Evolutionary conservation across 352 stramenopile genomes (phyloP), one percentile per base, ranked within the genome.

Genomic region (Globisporangium paroecandrum): DNA sequence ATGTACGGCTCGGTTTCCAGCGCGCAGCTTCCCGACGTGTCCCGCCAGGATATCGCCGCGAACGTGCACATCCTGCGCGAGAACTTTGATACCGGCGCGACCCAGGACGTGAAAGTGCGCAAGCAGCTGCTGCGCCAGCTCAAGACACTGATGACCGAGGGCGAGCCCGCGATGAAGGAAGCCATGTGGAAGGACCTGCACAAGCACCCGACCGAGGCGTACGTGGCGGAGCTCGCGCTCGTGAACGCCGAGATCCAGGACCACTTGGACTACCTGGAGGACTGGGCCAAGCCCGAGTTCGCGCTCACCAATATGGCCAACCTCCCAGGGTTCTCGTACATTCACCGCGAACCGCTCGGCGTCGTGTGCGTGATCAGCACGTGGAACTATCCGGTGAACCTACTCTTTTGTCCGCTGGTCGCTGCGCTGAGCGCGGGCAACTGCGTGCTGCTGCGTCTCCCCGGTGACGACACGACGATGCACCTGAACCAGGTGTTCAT

Each of bases 331-430:
- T 36, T 76, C 13, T 85, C 77, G 69, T 92, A 91, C 65, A 70
- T 96, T 13, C 58, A 78, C 18, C 70, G 69, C 13, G 87, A 95
- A 49, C 87, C 89, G 12, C 75, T 96, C 22, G 90, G 93, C 41
- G 87, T 97, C 38, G 89, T 95, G 8, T 96, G 89, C 34, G 70
- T 98, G 77, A 95, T 98, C 12, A 79, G 85, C 41, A 93, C 89
- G 71, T 98, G 91, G 88, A 98, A 98, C 73, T 98, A 97, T 68
- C 95, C 95, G 0, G 64, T 98, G n/a, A 74, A 83, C 18, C 70
- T 98, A 43, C 66, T 78, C 18, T 66, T 98, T 6, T 78, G 83
- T 66, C 90, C 91, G 13, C 69, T 97, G 6, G 72, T 94, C 4
- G 85, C 81, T 9, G 89, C 86, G 9, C 63, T 98, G 20, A 81